Base-by-base conservation (phyloP, 257 asterid species). In the Petrea volubilis region DNA sequence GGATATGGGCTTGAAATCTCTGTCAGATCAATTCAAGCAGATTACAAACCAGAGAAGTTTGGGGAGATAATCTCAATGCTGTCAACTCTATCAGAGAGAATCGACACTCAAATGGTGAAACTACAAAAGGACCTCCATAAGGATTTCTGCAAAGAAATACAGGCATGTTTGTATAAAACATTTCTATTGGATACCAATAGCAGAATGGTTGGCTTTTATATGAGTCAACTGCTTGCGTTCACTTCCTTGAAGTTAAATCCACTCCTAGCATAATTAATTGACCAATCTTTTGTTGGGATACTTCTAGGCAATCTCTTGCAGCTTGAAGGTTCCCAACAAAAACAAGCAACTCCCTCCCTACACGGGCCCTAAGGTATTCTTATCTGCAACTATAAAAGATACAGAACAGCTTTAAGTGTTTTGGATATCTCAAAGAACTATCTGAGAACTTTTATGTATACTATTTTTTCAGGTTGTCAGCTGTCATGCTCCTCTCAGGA, bases 131-230 rank as follows among this genome's bases (percentile, higher is more conserved):
- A 86, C 62, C 80, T 89, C 55, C 73, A 68, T 59, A 82, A 79
- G 83, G 78, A 84, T 49, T 76, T 90, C 64, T 82, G 73, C 79
- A 80, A 83, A 80, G 86, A 86, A 73, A 74, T 90, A 72, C 91
- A 90, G 96, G 97, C 84, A 86, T 72, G 88, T 72, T 47, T 49
- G 14, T 25, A 21, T 41, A 36, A n/a, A 71, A 46, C 60, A 13
- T 23, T 21, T 60, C 31, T 65, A 34, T 73, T 57, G 59, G 68
- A 65, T 72, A 60, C 29, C 23, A 5, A 73, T 53, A 34, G 58
- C 41, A 38, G 31, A 59, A 28, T n/a, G 24, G 59, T 20, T 68
- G 44, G 46, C 60, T 63, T 68, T 41, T 53, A 31, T 51, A 40
- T 53, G 57, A 59, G 73, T 68, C 75, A 40, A 64, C 60, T 74